A percentile compares a stretch with the other conserved stretches of the same genome.
These are phyloP conservation scores for Elongisporangium prolatum DNA, from an alignment of 352 stramenopile species.

Conservation along the genomic window DNA sequence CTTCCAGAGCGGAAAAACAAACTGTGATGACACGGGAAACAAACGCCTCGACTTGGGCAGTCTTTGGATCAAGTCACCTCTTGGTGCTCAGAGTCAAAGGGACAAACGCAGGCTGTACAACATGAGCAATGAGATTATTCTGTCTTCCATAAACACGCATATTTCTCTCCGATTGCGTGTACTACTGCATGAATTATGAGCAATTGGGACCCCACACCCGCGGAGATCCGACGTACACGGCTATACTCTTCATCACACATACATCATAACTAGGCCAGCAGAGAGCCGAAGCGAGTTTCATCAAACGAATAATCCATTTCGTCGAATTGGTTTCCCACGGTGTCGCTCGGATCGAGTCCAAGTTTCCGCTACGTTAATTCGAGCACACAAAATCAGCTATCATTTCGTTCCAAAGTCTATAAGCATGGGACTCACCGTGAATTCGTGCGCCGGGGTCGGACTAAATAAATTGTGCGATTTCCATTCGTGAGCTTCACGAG, in stretches of 20 bases:
- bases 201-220: not conserved
- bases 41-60: too few species aligned
- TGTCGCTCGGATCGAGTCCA: not conserved
- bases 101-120: not conserved
- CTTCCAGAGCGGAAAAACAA: too few species aligned
- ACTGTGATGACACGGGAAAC: too few species aligned
- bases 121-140: not conserved
- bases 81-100: not conserved
- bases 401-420: too few species aligned
- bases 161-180: not conserved
- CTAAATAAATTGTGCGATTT: conserved; percentile 12
- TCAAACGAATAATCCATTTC: not conserved
- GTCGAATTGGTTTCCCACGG: not conserved
- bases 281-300: not conserved
- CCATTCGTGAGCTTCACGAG: conserved; percentile 22
- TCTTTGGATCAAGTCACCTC: not conserved
- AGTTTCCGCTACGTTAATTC: not conserved
- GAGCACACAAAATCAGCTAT: too few species aligned
- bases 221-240: not conserved
- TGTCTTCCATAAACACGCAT: not conserved
- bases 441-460: conserved; percentile 1
- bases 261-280: not conserved
- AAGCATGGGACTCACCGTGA: not conserved
- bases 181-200: not conserved
- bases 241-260: not conserved